A percentile compares a stretch with the other conserved stretches of the same genome.
These are phyloP conservation scores for Paecilomyces sp. DNA, from an alignment of 2,329 filamentous ascomycete genomes.

Conservation along the genomic window DNA sequence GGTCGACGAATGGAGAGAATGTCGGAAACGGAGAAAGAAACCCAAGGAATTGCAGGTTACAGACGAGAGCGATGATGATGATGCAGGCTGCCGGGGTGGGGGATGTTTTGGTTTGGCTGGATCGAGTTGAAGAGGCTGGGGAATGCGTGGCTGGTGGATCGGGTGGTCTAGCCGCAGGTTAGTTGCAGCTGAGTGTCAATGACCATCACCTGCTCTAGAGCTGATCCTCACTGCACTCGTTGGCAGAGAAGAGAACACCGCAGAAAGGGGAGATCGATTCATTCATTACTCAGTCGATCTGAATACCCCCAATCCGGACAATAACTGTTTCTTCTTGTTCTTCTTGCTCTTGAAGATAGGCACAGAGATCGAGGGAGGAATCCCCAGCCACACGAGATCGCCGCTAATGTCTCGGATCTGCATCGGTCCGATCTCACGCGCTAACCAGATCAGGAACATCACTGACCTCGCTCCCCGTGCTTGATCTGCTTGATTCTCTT, in stretches of 20 bases:
- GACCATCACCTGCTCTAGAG: no score
- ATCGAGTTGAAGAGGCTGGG: slow-evolving; percentile 10
- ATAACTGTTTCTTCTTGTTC: no score
- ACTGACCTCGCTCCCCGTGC: not conserved
- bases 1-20: not conserved
- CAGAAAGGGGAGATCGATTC: no score
- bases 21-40: slow-evolving; percentile 1
- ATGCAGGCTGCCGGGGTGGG: not conserved
- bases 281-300: no score
- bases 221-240: no score
- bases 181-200: no score
- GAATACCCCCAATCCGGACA: no score
- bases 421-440: not conserved
- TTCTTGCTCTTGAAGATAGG: no score
- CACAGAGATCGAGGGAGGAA: no score
- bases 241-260: no score
- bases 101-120: slow-evolving; percentile 10
- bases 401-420: not conserved
- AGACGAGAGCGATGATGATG: not conserved
- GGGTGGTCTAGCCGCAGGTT: no score
- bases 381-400: not conserved
- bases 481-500: not conserved
- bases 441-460: not conserved
- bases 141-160: slow-evolving; percentile 2
- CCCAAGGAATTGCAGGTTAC: not conserved